Evolutionary conservation across 257 asterid species (phyloP).

Genomic region (Lithospermum erythrorhizon): DNA sequence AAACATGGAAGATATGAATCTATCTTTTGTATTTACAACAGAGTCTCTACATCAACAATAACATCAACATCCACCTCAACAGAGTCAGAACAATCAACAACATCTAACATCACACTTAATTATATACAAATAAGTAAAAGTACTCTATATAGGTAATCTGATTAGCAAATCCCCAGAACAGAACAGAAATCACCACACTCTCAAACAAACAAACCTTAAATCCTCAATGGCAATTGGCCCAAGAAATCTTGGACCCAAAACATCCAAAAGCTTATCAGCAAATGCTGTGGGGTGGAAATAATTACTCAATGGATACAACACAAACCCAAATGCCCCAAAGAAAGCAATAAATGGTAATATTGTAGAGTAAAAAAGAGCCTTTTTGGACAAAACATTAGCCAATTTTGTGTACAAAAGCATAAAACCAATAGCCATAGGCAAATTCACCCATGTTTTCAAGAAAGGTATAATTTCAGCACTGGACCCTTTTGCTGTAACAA

Average conservation of each 20-base stretch:
- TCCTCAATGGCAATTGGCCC: constrained; percentile 99
- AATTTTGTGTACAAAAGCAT: constrained; percentile 79
- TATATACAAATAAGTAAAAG: not conserved
- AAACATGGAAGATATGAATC: too few species aligned
- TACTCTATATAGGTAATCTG: constrained; percentile 27
- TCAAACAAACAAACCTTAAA: constrained; percentile 99
- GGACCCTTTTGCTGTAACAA: constrained; percentile 96
- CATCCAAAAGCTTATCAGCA: constrained; percentile 65
- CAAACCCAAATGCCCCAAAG: constrained; percentile 95
- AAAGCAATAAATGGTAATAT: constrained; percentile 85
- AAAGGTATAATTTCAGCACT: constrained; percentile 98
- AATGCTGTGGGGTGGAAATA: constrained; percentile 87
- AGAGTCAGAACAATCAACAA: too few species aligned
- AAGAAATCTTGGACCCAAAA: constrained; percentile 93
- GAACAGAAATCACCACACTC: constrained; percentile 90
- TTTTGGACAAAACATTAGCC: constrained; percentile 79
- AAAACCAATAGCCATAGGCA: constrained; percentile 97
- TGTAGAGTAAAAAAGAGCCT: constrained; percentile 84
- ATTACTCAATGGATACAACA: constrained; percentile 76
- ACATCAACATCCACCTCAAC: too few species aligned
- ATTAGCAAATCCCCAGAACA: constrained; percentile 97
- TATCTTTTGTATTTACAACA: too few species aligned
- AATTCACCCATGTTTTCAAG: constrained; percentile 98
- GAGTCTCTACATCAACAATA: too few species aligned
- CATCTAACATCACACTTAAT: not conserved